Evolutionary conservation across 2,329 filamentous ascomycete species (phyloP), one percentile per base, ranked within the genome.

Genomic region (Aureobasidium sp.): DNA sequence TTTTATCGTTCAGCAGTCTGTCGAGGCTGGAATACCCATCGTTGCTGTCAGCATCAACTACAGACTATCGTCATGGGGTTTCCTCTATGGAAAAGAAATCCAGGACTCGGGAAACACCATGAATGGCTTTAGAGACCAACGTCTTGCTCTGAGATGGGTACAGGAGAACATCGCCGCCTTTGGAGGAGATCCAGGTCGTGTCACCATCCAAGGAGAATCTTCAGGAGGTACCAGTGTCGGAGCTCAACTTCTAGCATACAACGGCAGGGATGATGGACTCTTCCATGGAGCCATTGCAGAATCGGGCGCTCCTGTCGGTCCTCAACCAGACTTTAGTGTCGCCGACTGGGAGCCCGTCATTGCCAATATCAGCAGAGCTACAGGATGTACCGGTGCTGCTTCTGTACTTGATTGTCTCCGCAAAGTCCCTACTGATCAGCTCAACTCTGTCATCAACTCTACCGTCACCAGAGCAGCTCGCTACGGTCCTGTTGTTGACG

Each of bases 241-340:
- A 6, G 73, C 74, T 48, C 82, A 84, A 55, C 74, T 82, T 3
- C 70, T 82, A 36, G 80, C 82, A 9, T 83, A 84, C 64, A 79
- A 78, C 39, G 83, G 84, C 0, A 70, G 78, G 45, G 75, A 84
- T 62, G 80, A 85, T 55, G 72, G 73, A 3, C 74, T 86, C 0
- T 86, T 86, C 69, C 75, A 79, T 5, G 78, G 71, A 20, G 81
- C 76, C 2, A 82, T 85, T 34, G 72, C 77, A 44, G 72, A 85
- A 20, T 79, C 78, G 0, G 78, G 81, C 22, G 73, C 70, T 34
- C 76, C 25, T 78, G 77, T 63, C 5, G 69, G 55, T 3, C 59
- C 64, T 2, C 29, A 31, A 1, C 62, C 66, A 11, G 64, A 66
- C 61, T 61, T 64, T 3, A 65, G 63, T 6, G 64, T 66, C 0